A percentile compares a stretch with the other conserved stretches of the same genome.
phyloP scores from a whole-genome alignment of 306 rosid species.

The Quercus berberidifolia region DNA sequence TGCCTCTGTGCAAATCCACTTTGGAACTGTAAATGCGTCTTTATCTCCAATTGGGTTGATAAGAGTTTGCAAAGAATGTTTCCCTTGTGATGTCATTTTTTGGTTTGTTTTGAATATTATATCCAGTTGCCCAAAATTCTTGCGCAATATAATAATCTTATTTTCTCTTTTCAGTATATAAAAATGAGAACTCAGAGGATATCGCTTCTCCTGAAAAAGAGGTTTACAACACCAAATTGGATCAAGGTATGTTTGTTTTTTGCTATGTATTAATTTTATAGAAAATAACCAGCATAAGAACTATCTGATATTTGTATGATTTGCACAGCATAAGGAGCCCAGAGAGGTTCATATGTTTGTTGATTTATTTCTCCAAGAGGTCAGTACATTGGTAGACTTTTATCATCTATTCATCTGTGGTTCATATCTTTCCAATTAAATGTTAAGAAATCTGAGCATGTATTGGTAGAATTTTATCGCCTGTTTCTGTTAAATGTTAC shows the following conservation, averaged over 20 bases:
- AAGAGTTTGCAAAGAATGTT: not conserved
- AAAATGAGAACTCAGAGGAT: constrained; percentile 79
- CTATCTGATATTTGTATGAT: constrained; percentile 14
- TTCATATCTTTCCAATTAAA: constrained; percentile 11
- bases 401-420: not conserved
- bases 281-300: constrained; percentile 11
- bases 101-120: not conserved
- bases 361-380: constrained; percentile 93
- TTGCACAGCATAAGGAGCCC: constrained; percentile 93
- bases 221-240: constrained; percentile 93
- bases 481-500: not conserved
- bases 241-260: constrained; percentile 58
- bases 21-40: not conserved
- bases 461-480: not conserved
- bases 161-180: constrained; percentile 61
- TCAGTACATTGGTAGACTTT: constrained; percentile 32
- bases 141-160: not conserved
- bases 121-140: not conserved
- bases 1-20: constrained; percentile 12
- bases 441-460: constrained; percentile 4
- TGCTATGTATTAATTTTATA: constrained; percentile 8
- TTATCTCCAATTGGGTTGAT: not conserved
- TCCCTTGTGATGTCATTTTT: constrained; percentile 11
- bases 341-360: constrained; percentile 96
- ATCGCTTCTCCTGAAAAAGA: constrained; percentile 78